These are phyloP conservation scores for Cotoneaster glaucophyllus DNA, from an alignment of 306 rosid species.

Conservation along the genomic window DNA sequence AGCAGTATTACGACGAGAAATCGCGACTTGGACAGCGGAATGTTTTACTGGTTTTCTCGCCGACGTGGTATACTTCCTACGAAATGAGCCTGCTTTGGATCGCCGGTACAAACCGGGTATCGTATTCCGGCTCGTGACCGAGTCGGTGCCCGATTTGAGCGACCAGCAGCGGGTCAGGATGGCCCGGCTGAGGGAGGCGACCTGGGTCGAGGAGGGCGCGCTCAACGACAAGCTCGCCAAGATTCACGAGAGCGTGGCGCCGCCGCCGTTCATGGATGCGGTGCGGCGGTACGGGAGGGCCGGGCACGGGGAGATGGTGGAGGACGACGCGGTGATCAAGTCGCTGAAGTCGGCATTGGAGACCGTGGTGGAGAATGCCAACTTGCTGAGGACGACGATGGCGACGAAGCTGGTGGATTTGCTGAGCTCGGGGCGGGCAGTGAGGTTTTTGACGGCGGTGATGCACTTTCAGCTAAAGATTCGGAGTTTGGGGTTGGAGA, in stretches of 20 bases:
- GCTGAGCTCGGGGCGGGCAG: slow-evolving; percentile 38
- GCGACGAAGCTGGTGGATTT: slow-evolving; percentile 44
- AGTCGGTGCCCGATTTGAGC: slow-evolving; percentile 37
- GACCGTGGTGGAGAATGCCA: slow-evolving; percentile 41
- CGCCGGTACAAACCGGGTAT: slow-evolving; percentile 60
- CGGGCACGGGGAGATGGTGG: slow-evolving; percentile 1
- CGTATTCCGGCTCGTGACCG: slow-evolving; percentile 28
- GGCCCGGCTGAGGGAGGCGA: slow-evolving; percentile 28
- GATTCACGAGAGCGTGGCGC: slow-evolving; percentile 66
- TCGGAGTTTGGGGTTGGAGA: slow-evolving; percentile 19
- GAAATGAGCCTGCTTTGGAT: slow-evolving; percentile 58
- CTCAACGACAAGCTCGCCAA: slow-evolving; percentile 59
- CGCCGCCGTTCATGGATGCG: slow-evolving; percentile 43
- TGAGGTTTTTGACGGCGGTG: slow-evolving; percentile 26
- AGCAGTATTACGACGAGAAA: slow-evolving; percentile 60
- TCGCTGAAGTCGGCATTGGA: slow-evolving; percentile 33
- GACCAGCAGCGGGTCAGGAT: slow-evolving; percentile 35
- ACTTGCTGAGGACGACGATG: slow-evolving; percentile 46
- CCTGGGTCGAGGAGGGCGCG: slow-evolving; percentile 41
- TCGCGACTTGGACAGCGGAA: slow-evolving; percentile 41
- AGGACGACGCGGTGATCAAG: slow-evolving; percentile 3
- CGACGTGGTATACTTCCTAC: slow-evolving; percentile 58
- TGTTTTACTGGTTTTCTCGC: slow-evolving; percentile 48
- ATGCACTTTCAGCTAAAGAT: slow-evolving; percentile 55
- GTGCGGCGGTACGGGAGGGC: slow-evolving; percentile 17